Percentiles rank a stretch among this genome's conserved stretches.
phyloP scores from a whole-genome alignment of 2,329 filamentous ascomycete genomes.

The Penicillium janthinellum region DNA sequence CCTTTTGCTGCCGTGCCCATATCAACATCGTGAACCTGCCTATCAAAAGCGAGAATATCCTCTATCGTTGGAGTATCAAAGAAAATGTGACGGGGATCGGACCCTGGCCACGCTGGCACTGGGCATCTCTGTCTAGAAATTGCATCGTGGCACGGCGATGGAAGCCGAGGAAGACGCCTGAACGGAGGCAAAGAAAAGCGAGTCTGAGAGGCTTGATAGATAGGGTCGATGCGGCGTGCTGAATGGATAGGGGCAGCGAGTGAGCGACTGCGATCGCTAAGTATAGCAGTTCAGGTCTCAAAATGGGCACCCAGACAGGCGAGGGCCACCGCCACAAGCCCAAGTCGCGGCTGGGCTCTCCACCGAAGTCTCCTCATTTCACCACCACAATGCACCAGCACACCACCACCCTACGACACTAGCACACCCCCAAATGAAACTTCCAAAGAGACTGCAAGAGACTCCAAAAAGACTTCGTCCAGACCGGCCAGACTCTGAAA shows the following conservation, averaged over 20 bases:
- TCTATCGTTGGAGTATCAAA: background rate
- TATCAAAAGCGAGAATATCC: background rate
- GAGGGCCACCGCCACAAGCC: background rate
- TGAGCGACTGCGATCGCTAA: background rate
- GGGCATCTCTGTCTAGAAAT: background rate
- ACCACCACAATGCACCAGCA: background rate
- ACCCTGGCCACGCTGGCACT: slow-evolving; percentile 1
- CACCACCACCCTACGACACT: background rate
- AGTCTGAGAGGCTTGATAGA: background rate
- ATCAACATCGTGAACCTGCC: background rate
- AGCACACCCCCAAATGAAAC: background rate
- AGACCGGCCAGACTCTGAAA: slow-evolving; percentile 18
- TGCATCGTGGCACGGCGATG: background rate
- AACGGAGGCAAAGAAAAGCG: background rate
- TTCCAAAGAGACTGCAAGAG: background rate
- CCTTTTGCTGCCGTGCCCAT: background rate
- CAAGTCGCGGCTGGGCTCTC: background rate
- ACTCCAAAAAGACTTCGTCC: background rate
- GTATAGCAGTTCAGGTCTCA: background rate
- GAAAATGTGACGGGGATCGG: background rate
- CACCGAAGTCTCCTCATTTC: background rate
- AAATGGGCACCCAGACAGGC: background rate
- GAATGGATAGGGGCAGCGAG: background rate
- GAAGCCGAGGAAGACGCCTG: background rate
- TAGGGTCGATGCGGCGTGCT: background rate